Base-by-base conservation (phyloP, 2,329 filamentous ascomycete species). In the Diaporthe australafricana region DNA sequence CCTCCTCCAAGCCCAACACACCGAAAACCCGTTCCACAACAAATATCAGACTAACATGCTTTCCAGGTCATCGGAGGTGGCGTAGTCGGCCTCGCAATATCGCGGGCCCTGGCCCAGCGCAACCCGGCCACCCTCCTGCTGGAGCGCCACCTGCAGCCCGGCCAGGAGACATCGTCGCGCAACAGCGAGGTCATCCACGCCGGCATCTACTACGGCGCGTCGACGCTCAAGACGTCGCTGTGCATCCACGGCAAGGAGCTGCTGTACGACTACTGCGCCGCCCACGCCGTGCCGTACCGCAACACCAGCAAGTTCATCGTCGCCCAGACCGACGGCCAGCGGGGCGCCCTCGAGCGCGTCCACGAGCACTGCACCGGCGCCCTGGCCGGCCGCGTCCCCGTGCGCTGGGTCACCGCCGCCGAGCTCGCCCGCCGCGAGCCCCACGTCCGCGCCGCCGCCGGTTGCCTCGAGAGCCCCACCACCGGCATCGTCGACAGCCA, bases 121-220 rank as follows among this genome's bases (percentile, higher is more conserved):
- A 85, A 90, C 25, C 87, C 87, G 7, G 90, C 89, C 2, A 96
- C 94, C 0, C 87, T 98, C 16, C 85, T 98, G 68, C 90, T 98
- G 1, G 95, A 98, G 82, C 90, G 93, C 32, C 93, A 98, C 84
- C 82, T 86, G 27, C 86, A 88, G 65, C 87, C 93, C 32, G 95
- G 95, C 63, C 96, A 91, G 35, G 95, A 98, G 84, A 98, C 95
- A 0, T 95, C 93, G 74, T 94, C 93, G 75, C 91, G 95, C 76
- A 98, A 98, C 84, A 96, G 93, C 79, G 95, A 98, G 88, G 96
- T 98, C 70, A 97, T 99, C 77, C 96, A 99, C 81, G 96, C 94
- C 1, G 96, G 96, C 17, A 88, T 98, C 75, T 98, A 98, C 87
- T 98, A 98, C 82, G 94, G 93, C 20, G 80, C 86, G 7, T 82